Evolutionary conservation across 1,284 basidiomycete genomes (phyloP).

Genomic region (Rhizoctonia solani): DNA sequence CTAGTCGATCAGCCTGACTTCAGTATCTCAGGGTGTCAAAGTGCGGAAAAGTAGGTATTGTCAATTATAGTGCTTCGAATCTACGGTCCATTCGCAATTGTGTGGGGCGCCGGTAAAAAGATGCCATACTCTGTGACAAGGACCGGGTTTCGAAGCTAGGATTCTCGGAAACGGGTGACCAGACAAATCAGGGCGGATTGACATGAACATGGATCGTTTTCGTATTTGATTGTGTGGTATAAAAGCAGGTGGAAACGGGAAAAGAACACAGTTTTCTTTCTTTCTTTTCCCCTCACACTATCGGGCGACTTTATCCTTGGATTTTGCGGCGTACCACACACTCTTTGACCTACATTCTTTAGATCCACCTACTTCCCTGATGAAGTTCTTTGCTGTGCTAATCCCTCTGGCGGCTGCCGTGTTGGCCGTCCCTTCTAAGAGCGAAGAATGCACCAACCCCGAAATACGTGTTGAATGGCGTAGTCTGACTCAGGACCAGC

Average conservation of each 20-base stretch:
- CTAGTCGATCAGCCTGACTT: slow-evolving; percentile 17
- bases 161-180: no score
- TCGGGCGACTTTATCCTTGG: background rate
- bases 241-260: background rate
- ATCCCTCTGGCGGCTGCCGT: background rate
- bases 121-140: background rate
- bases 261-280: background rate
- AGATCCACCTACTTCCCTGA: background rate
- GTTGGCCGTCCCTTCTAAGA: slow-evolving; percentile 5
- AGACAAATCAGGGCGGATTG: no score
- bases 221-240: no score
- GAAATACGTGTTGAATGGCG: slow-evolving; percentile 14
- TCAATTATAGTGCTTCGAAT: background rate
- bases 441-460: slow-evolving; percentile 4
- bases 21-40: background rate
- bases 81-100: background rate
- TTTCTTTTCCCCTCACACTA: background rate
- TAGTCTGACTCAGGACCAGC: background rate
- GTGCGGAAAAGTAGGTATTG: background rate
- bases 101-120: background rate
- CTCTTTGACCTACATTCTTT: slow-evolving; percentile 12
- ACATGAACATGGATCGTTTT: no score
- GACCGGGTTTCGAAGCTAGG: background rate
- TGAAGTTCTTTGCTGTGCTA: slow-evolving; percentile 7
- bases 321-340: background rate